Percentiles rank a stretch among this genome's conserved stretches.
phyloP scores from a whole-genome alignment of 164 flowering plant species.

The Magnolia sinica region DNA sequence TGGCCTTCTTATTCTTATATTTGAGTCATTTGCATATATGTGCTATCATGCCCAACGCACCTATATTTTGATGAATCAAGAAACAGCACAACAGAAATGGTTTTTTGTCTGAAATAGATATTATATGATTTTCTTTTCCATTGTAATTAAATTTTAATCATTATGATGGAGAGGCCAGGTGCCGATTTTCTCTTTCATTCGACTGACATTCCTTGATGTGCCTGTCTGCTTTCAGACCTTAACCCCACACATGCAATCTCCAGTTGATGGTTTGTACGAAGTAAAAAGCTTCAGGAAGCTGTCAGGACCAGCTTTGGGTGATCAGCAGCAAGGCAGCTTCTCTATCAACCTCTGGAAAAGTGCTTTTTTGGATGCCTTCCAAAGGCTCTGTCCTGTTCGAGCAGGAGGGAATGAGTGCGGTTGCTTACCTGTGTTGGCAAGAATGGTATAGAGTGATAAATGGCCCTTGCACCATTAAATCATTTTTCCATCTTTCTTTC shows the following conservation, averaged over 20 bases:
- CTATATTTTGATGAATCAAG: too few species aligned
- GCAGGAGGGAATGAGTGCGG: slow-evolving; percentile 95
- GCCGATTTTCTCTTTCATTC: background rate
- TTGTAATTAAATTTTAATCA: too few species aligned
- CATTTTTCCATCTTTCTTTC: background rate
- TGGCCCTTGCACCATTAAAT: background rate
- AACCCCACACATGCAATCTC: slow-evolving; percentile 91
- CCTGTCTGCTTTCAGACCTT: slow-evolving; percentile 52
- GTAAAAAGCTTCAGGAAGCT: slow-evolving; percentile 39
- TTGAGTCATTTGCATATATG: too few species aligned
- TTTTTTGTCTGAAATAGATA: too few species aligned
- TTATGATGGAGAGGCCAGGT: too few species aligned
- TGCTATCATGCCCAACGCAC: too few species aligned
- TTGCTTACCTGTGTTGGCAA: slow-evolving; percentile 85
- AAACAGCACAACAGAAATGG: too few species aligned
- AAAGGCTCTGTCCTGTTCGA: slow-evolving; percentile 90
- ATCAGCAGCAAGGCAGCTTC: slow-evolving; percentile 78
- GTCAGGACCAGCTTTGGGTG: slow-evolving; percentile 71
- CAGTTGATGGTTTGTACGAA: slow-evolving; percentile 28
- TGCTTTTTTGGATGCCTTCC: slow-evolving; percentile 85
- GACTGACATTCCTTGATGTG: background rate
- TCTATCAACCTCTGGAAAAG: slow-evolving; percentile 80
- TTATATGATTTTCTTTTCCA: background rate
- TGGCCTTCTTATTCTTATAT: too few species aligned
- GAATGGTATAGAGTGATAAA: slow-evolving; percentile 50